Percentiles rank a stretch among this genome's conserved stretches.
phyloP scores from a whole-genome alignment of 495 filamentous ascomycete genomes.

The Xylaria bambusicola region DNA sequence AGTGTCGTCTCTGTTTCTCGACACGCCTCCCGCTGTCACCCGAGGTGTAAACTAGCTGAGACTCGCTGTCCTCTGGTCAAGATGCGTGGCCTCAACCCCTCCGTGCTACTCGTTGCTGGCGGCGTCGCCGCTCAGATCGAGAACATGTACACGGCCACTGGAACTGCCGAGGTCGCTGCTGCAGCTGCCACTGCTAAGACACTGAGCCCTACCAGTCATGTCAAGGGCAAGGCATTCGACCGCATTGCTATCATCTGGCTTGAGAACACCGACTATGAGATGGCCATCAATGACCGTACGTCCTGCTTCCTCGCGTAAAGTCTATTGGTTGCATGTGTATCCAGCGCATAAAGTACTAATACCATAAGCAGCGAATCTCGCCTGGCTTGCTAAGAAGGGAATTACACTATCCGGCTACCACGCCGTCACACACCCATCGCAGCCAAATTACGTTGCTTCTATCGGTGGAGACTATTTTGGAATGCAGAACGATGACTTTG shows the following conservation, averaged over 20 bases:
- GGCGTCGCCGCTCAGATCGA: constrained; percentile 26
- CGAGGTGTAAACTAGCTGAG: background rate
- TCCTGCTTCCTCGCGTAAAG: background rate
- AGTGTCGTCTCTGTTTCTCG: background rate
- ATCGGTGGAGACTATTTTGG: constrained; percentile 68
- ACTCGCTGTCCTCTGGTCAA: constrained; percentile 1
- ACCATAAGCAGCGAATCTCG: constrained; percentile 31
- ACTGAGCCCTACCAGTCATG: constrained; percentile 57
- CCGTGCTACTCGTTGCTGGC: constrained; percentile 19
- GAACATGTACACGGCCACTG: constrained; percentile 34
- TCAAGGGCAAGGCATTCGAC: constrained; percentile 66
- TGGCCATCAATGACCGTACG: constrained; percentile 39
- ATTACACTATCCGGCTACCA: constrained; percentile 10
- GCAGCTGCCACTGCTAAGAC: constrained; percentile 41
- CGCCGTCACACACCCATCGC: constrained; percentile 48
- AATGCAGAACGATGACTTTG: constrained; percentile 66
- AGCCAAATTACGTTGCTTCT: constrained; percentile 70
- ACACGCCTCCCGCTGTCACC: constrained; percentile 5
- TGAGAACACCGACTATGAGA: constrained; percentile 66
- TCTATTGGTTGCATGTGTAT: background rate
- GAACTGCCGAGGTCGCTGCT: constrained; percentile 30
- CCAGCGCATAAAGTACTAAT: constrained; percentile 3
- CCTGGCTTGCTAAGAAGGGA: constrained; percentile 53
- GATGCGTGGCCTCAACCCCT: constrained; percentile 27
- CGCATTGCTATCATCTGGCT: constrained; percentile 70